phyloP scores from a whole-genome alignment of 225 moss, liverwort and hornwort species.

The Pseudisothecium myosuroides region DNA sequence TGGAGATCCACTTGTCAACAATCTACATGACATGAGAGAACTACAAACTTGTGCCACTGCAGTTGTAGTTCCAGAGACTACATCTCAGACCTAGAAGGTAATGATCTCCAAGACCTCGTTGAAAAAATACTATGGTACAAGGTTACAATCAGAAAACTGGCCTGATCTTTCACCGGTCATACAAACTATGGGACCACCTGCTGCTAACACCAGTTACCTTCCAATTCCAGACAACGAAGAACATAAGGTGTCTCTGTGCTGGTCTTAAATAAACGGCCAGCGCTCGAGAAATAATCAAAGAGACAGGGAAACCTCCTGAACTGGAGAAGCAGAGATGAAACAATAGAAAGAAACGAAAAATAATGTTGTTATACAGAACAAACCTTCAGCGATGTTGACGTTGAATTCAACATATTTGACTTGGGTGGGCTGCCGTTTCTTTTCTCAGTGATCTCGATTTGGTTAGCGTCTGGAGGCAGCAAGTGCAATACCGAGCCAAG shows the following conservation, averaged over 20 bases:
- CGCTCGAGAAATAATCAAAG: neutral
- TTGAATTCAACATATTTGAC: neutral
- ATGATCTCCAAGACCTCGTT: slow-evolving; percentile 6
- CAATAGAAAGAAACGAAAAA: neutral
- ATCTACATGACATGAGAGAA: slow-evolving; percentile 1
- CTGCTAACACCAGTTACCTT: neutral
- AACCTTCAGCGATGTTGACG: slow-evolving; percentile 27
- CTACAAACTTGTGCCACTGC: neutral
- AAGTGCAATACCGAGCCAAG: slow-evolving; percentile 71
- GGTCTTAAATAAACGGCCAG: neutral
- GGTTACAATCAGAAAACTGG: neutral
- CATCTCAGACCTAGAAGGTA: neutral
- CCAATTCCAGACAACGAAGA: neutral
- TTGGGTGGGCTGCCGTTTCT: slow-evolving; percentile 33
- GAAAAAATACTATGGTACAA: slow-evolving; percentile 30
- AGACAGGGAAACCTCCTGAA: neutral
- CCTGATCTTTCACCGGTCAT: neutral
- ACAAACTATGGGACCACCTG: neutral
- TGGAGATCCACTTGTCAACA: neutral
- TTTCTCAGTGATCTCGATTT: slow-evolving; percentile 32
- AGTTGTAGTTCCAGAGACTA: neutral
- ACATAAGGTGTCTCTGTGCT: neutral
- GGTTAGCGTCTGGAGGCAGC: slow-evolving; percentile 62
- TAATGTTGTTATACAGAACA: slow-evolving; percentile 30
- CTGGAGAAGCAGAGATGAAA: neutral